Base-by-base conservation (phyloP, 768 basidiomycete genomes). In the Filobasidium wieringae region DNA sequence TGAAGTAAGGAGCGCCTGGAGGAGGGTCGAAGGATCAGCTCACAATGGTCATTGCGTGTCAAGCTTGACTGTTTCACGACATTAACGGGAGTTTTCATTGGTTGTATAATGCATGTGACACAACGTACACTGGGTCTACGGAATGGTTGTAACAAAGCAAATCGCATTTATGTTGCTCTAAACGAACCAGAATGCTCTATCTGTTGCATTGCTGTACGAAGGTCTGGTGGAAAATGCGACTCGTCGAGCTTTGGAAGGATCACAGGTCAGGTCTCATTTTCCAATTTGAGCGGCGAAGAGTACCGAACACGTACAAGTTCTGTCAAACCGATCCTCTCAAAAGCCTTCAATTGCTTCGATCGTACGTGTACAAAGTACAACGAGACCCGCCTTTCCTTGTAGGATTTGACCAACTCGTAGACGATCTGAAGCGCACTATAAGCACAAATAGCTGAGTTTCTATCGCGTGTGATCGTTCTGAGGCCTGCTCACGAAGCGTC, bases 401-500 rank as follows among this genome's bases (percentile, higher is more conserved):
- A 91, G 14, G 87, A 84, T 63, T 84, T 81, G 41, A 84, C 74
- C 1, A 91, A 73, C 69, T 92, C 89, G 58, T 80, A 78, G 66
- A 92, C 83, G 62, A 90, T 87, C 72, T 89, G 87, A 8, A 83
- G 80, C 29, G 90, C 88, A 29, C 87, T 89, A 66, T 29, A 34
- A 40, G 15, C 1, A 39, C 8, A 9, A 8, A 30, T 33, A 7
- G n/a, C n/a, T n/a, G n/a, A n/a, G n/a, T n/a, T n/a, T n/a, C n/a
- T n/a, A n/a, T n/a, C n/a, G n/a, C n/a, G n/a, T n/a, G n/a, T n/a
- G n/a, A n/a, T n/a, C n/a, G n/a, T n/a, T n/a, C n/a, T n/a, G n/a
- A n/a, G n/a, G n/a, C n/a, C 7, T 29, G 67, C 69, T 72, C 67
- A 92, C 86, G 88, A 89, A 7, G 93, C 90, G 71, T 99, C 93